Conservation (phyloP, 1,284 basidiomycete genomes). For the Heterobasidion annosum region DNA sequence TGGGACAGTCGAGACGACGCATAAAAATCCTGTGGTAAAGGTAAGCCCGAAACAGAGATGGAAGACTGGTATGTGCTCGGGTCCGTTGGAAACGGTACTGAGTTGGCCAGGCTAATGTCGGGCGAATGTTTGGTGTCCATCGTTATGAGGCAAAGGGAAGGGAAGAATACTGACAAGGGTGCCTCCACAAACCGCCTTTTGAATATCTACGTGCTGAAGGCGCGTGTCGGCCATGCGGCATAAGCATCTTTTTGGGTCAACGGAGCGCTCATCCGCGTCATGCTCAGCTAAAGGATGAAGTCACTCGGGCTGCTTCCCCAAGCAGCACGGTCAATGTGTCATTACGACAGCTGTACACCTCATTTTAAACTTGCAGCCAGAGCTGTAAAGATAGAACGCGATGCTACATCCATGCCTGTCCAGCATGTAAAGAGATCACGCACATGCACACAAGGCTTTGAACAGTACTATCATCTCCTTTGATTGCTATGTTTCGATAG, state of each 20-base stretch:
- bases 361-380: too few relatives aligned
- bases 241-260: not conserved
- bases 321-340: too few relatives aligned
- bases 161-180: not conserved
- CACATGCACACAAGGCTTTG: too few relatives aligned
- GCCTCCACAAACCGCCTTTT: not conserved
- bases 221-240: not conserved
- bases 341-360: too few relatives aligned
- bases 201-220: not conserved
- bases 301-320: not conserved
- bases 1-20: conserved; percentile 7
- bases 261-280: not conserved
- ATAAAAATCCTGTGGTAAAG: conserved; percentile 2
- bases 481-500: too few relatives aligned
- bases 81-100: conserved; percentile 11
- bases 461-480: too few relatives aligned
- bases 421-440: too few relatives aligned
- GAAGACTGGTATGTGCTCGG: not conserved
- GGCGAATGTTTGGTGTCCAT: not conserved
- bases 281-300: not conserved
- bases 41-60: not conserved
- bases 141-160: not conserved
- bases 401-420: too few relatives aligned
- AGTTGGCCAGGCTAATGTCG: conserved; percentile 2
- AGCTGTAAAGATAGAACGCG: too few relatives aligned